Evolutionary conservation across 2,329 filamentous ascomycete genomes (phyloP).

Genomic region (Hirsutella thompsonii): DNA sequence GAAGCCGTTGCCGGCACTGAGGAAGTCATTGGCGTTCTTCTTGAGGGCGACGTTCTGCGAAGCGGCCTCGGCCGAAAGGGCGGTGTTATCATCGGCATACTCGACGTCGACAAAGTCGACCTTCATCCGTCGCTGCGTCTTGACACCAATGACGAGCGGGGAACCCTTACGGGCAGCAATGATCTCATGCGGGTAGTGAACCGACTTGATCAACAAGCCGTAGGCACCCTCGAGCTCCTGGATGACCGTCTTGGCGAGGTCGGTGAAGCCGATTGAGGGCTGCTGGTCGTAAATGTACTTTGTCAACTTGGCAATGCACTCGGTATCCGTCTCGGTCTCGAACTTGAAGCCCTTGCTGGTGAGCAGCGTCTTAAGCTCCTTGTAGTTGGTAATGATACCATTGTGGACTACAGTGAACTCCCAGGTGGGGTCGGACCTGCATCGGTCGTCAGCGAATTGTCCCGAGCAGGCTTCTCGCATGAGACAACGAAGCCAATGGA

Average conservation of each 20-base stretch:
- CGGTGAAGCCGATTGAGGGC: constrained; percentile 88
- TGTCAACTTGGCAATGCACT: constrained; percentile 97
- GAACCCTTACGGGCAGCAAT: constrained; percentile 98
- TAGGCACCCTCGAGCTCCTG: constrained; percentile 97
- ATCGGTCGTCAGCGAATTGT: constrained; percentile 2
- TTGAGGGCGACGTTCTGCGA: constrained; percentile 95
- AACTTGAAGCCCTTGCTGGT: constrained; percentile 94
- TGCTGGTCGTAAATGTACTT: constrained; percentile 97
- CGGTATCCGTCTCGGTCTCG: constrained; percentile 98
- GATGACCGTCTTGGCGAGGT: constrained; percentile 93
- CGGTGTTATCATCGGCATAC: constrained; percentile 73
- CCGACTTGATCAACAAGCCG: constrained; percentile 92
- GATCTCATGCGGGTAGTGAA: constrained; percentile 96
- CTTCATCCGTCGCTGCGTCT: constrained; percentile 98
- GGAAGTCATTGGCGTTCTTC: constrained; percentile 62
- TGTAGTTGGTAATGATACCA: constrained; percentile 99
- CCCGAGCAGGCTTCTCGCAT: no score
- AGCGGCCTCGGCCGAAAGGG: constrained; percentile 83
- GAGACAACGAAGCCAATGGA: not conserved
- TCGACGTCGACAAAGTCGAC: constrained; percentile 99
- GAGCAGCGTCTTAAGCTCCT: constrained; percentile 91
- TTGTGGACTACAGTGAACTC: constrained; percentile 98
- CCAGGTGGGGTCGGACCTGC: constrained; percentile 84
- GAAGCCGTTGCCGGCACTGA: constrained; percentile 47
- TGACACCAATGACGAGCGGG: constrained; percentile 90